These are phyloP conservation scores for Epichloe amarillans DNA, from an alignment of 2,329 filamentous ascomycete species.

Conservation along the genomic window DNA sequence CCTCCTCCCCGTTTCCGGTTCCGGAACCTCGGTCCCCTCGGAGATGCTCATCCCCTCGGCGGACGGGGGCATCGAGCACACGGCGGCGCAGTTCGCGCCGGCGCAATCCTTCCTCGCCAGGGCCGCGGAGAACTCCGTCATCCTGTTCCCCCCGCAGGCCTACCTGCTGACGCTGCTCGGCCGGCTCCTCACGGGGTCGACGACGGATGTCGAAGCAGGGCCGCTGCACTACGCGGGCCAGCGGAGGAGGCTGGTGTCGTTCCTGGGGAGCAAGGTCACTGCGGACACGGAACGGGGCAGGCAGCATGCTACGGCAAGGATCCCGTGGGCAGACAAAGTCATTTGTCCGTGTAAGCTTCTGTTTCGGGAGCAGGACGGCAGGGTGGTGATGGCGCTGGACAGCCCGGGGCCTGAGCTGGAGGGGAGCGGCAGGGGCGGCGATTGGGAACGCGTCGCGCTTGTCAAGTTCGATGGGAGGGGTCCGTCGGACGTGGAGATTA, in stretches of 20 bases:
- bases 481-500: constrained; percentile 40
- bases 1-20: constrained; percentile 43
- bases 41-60: constrained; percentile 54
- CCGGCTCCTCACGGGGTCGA: constrained; percentile 31
- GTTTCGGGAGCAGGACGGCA: constrained; percentile 28
- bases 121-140: constrained; percentile 52
- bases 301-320: constrained; percentile 27
- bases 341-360: constrained; percentile 42
- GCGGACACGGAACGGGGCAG: constrained; percentile 25
- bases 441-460: constrained; percentile 45
- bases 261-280: constrained; percentile 33
- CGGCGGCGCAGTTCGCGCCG: constrained; percentile 64
- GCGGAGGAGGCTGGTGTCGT: constrained; percentile 37
- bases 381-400: constrained; percentile 42
- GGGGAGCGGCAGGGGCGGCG: constrained; percentile 35
- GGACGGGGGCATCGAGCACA: constrained; percentile 53
- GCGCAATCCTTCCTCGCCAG: constrained; percentile 55
- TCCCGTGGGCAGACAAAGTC: constrained; percentile 48
- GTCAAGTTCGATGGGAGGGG: constrained; percentile 38
- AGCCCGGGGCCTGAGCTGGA: constrained; percentile 43
- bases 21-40: constrained; percentile 23
- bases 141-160: constrained; percentile 77
- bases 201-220: constrained; percentile 1
- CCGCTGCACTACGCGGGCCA: constrained; percentile 30
- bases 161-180: constrained; percentile 53